A percentile compares a stretch with the other conserved stretches of the same genome.
Conservation (phyloP, 176 grass and related monocot genomes). For the Areca catechu region DNA sequence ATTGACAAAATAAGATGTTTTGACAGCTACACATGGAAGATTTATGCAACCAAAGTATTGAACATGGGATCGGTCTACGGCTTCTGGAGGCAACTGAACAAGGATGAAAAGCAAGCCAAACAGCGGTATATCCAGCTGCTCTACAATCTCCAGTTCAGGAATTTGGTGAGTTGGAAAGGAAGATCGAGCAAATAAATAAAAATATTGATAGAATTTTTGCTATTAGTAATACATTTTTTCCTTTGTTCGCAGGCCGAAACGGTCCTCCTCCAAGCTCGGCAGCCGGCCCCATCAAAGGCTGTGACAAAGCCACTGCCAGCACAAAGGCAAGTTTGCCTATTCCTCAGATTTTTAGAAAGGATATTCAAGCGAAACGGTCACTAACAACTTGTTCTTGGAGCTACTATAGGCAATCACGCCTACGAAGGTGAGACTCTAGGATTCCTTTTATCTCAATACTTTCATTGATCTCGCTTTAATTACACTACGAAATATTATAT, state of each 20-base stretch:
- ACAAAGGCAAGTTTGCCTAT: slow-evolving; percentile 51
- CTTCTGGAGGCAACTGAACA: slow-evolving; percentile 83
- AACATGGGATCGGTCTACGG: slow-evolving; percentile 79
- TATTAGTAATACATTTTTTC: no score
- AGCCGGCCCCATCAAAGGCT: slow-evolving; percentile 4
- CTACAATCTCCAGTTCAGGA: slow-evolving; percentile 79
- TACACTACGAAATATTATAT: background rate
- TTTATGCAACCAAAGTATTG: slow-evolving; percentile 71
- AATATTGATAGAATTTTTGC: no score
- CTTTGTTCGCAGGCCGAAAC: slow-evolving; percentile 37
- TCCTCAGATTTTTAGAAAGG: slow-evolving; percentile 48
- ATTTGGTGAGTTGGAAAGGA: slow-evolving; percentile 36
- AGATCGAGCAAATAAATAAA: background rate
- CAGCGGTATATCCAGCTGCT: slow-evolving; percentile 66
- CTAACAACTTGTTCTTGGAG: slow-evolving; percentile 32
- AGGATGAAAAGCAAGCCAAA: slow-evolving; percentile 57
- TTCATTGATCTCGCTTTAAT: no score
- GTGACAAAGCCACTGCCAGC: slow-evolving; percentile 13
- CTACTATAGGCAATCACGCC: slow-evolving; percentile 40
- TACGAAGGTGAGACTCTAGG: slow-evolving; percentile 40
- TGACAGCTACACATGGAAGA: slow-evolving; percentile 95
- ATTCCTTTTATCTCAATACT: no score
- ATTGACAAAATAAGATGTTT: no score
- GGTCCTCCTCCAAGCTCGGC: slow-evolving; percentile 17
- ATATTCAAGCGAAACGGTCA: slow-evolving; percentile 32